phyloP scores from a whole-genome alignment of 495 filamentous ascomycete species.

The Annulohypoxylon bovei region DNA sequence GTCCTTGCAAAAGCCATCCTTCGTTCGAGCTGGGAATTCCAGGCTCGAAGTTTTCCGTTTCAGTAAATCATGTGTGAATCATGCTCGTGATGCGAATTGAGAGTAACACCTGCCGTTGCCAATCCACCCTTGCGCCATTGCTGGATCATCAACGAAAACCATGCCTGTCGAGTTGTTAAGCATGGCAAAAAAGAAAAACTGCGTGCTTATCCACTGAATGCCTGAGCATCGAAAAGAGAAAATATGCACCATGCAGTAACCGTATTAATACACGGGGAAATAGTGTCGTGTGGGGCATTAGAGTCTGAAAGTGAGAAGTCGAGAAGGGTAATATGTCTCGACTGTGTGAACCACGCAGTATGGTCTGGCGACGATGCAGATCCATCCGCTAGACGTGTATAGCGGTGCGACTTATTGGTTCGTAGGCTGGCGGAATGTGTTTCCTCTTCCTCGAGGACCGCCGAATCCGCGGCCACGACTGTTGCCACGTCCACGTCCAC shows the following conservation, averaged over 20 bases:
- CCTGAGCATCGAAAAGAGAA: slow-evolving; percentile 38
- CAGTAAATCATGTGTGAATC: slow-evolving; percentile 29
- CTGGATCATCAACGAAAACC: slow-evolving; percentile 43
- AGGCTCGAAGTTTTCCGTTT: slow-evolving; percentile 10
- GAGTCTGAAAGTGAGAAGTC: background rate
- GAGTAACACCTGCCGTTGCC: slow-evolving; percentile 32
- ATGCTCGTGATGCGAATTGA: slow-evolving; percentile 44
- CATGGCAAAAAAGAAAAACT: slow-evolving; percentile 44
- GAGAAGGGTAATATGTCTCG: background rate
- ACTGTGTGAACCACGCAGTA: background rate
- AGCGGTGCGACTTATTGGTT: slow-evolving; percentile 40
- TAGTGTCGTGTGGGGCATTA: slow-evolving; percentile 14
- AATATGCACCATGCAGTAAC: slow-evolving; percentile 38
- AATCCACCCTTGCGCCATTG: slow-evolving; percentile 45
- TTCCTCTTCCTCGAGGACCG: slow-evolving; percentile 54
- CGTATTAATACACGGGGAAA: slow-evolving; percentile 44
- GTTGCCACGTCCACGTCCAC: slow-evolving; percentile 73
- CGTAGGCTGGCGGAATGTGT: slow-evolving; percentile 47
- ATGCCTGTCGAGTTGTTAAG: slow-evolving; percentile 33
- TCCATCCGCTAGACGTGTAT: background rate
- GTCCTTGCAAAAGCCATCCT: slow-evolving; percentile 1
- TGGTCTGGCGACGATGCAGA: background rate
- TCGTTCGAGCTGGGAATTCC: slow-evolving; percentile 11
- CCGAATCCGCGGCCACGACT: slow-evolving; percentile 60
- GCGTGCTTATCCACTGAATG: slow-evolving; percentile 41